These are phyloP conservation scores for Magnolia officinalis DNA, from an alignment of 164 flowering plant genomes.

Conservation along the genomic window DNA sequence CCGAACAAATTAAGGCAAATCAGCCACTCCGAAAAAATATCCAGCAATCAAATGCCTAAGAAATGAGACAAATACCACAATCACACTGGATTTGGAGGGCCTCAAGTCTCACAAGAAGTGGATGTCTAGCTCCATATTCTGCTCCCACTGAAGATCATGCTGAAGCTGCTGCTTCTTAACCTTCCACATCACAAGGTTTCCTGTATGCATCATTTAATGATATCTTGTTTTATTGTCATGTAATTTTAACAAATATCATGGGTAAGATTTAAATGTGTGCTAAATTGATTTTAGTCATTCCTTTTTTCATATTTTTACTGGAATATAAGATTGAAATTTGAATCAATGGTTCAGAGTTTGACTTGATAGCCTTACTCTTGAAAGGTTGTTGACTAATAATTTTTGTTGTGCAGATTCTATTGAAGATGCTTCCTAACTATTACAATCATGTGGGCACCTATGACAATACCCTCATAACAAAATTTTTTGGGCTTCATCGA, in stretches of 20 bases:
- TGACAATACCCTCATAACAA: conserved; percentile 92
- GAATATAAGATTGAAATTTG: not conserved
- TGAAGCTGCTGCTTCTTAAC: not conserved
- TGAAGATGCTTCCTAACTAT: conserved; percentile 81
- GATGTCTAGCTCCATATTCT: not conserved
- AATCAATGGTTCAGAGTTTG: not conserved
- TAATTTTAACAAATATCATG: not conserved
- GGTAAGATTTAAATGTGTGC: not conserved
- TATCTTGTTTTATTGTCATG: not conserved
- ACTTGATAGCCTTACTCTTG: not conserved
- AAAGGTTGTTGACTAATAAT: conserved; percentile 5
- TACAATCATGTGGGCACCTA: conserved; percentile 62
- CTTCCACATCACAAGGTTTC: not conserved
- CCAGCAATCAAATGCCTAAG: not conserved
- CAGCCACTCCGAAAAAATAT: not conserved
- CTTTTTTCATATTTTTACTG: not conserved
- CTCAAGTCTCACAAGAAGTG: not conserved
- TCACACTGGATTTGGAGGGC: not conserved
- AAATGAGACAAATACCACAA: not conserved
- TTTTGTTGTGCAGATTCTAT: conserved; percentile 45
- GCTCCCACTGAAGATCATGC: not conserved
- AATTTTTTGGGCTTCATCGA: conserved; percentile 87
- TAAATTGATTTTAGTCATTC: not conserved
- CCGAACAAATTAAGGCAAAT: not conserved
- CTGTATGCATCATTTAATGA: not conserved